These are phyloP conservation scores for Cymbopogon flexuosus DNA, from an alignment of 202 grass and related monocot genomes.

Conservation along the genomic window DNA sequence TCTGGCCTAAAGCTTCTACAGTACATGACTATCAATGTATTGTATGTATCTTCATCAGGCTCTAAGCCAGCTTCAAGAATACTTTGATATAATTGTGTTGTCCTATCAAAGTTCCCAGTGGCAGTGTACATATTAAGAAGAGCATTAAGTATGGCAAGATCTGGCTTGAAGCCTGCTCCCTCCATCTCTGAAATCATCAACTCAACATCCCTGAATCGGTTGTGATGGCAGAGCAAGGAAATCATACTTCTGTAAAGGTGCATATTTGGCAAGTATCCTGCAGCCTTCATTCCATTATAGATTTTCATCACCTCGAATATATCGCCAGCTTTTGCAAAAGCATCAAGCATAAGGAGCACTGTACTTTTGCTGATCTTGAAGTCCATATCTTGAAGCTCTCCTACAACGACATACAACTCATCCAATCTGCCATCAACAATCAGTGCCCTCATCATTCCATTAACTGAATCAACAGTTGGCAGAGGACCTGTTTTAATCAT, in stretches of 20 bases:
- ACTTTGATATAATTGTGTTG: slow-evolving; percentile 61
- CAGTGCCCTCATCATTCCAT: slow-evolving; percentile 85
- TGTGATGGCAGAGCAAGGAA: slow-evolving; percentile 62
- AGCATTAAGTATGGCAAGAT: slow-evolving; percentile 60
- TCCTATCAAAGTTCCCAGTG: slow-evolving; percentile 66
- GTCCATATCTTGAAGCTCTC: slow-evolving; percentile 89
- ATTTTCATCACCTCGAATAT: slow-evolving; percentile 97
- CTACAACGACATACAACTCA: slow-evolving; percentile 79
- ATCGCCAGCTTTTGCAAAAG: slow-evolving; percentile 71
- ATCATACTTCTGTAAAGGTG: slow-evolving; percentile 76
- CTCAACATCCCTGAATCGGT: slow-evolving; percentile 71
- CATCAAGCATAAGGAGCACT: slow-evolving; percentile 79
- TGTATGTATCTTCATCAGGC: slow-evolving; percentile 83
- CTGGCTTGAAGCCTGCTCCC: slow-evolving; percentile 64
- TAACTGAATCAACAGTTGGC: slow-evolving; percentile 79
- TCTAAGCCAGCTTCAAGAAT: slow-evolving; percentile 63
- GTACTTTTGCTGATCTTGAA: slow-evolving; percentile 96
- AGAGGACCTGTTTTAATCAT: slow-evolving; percentile 78
- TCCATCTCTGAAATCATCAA: slow-evolving; percentile 81
- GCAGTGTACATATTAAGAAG: slow-evolving; percentile 84
- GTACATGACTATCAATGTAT: slow-evolving; percentile 88
- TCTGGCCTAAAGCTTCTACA: slow-evolving; percentile 73
- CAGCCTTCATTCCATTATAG: slow-evolving; percentile 97
- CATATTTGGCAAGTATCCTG: slow-evolving; percentile 83
- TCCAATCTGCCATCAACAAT: slow-evolving; percentile 74